Base-by-base conservation (phyloP, 1,284 basidiomycete species). In the Puccinia sorghi region DNA sequence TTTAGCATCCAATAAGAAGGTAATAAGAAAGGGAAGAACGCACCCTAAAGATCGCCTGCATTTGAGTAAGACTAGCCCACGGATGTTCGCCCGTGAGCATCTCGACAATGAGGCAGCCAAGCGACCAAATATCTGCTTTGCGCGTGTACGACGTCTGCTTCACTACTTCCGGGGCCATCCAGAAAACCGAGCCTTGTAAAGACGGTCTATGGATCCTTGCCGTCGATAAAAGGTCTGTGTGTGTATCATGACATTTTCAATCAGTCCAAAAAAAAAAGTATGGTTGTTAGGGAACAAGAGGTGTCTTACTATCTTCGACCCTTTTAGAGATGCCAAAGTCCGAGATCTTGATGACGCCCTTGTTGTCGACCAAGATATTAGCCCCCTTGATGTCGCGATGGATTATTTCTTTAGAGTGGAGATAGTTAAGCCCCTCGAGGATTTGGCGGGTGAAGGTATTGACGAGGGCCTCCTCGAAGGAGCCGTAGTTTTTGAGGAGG, bases 251-350 rank as follows among this genome's bases (percentile, higher is more conserved):
- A 67, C 25, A 50, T 20, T 17, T 37, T 66, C 22, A n/a, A 37
- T 48, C 27, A 46, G 32, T 59, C 25, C 27, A 39, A 20, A 9
- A 17, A 27, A 4, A 6, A 13, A 15, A 32, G 22, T 71, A 13
- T 9, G 1, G 15, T 43, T 22, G n/a, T 22, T 20, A 8, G 17
- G 41, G 7, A 46, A 69, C 37, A 69, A 43, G 32, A 20, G 25
- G 43, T 20, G 43, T 15, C 93, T 86, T 82, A 94, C 93, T 93
- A 84, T 92, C 93, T 84, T 97, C 94, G 46, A 94, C 92, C 86
- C 97, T 97, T 87, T 99, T 99, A 25, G 93, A 96, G 82, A 99
- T 98, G 81, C 97, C 97, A 83, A 99, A 99, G 85, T 99, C 97
- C 5, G 93, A 95, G 63, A 99, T 98, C 86, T 99, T 99, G 87